Percentiles rank a stretch among this genome's conserved stretches.
These are phyloP conservation scores for Cyclotella kingstonii DNA, from an alignment of 108 stramenopile species.

Conservation along the genomic window DNA sequence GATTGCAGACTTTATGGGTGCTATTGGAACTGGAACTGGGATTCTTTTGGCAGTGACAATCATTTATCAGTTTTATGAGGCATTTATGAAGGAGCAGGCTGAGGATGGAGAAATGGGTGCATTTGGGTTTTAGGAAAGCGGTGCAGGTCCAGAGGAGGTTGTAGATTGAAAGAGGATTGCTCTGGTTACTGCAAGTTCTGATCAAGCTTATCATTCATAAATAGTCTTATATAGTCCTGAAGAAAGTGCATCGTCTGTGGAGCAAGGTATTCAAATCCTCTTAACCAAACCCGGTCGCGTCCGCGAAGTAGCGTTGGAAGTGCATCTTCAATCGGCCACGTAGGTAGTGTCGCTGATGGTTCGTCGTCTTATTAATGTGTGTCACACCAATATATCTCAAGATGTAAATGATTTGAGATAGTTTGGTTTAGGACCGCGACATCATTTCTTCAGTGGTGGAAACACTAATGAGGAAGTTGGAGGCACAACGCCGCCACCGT, in stretches of 20 bases:
- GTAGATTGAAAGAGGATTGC: neutral
- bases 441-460: constrained; percentile 32
- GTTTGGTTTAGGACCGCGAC: constrained; percentile 28
- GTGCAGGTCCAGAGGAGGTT: neutral
- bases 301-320: constrained; percentile 86
- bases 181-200: neutral
- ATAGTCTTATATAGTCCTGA: neutral
- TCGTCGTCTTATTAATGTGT: constrained; percentile 67
- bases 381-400: constrained; percentile 12
- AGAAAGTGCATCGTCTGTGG: neutral
- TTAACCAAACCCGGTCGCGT: constrained; percentile 63
- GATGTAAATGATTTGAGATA: neutral
- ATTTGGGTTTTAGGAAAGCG: constrained; percentile 40
- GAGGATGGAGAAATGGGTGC: constrained; percentile 45
- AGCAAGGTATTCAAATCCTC: neutral
- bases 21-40: constrained; percentile 98
- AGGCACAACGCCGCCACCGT: constrained; percentile 49
- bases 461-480: constrained; percentile 32
- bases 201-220: neutral
- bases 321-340: constrained; percentile 76
- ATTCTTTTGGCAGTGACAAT: constrained; percentile 98
- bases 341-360: constrained; percentile 72
- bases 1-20: constrained; percentile 97
- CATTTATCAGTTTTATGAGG: constrained; percentile 97
- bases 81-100: constrained; percentile 81